Conservation (phyloP, 2,329 filamentous ascomycete species). For the Ophiostoma piceae region DNA sequence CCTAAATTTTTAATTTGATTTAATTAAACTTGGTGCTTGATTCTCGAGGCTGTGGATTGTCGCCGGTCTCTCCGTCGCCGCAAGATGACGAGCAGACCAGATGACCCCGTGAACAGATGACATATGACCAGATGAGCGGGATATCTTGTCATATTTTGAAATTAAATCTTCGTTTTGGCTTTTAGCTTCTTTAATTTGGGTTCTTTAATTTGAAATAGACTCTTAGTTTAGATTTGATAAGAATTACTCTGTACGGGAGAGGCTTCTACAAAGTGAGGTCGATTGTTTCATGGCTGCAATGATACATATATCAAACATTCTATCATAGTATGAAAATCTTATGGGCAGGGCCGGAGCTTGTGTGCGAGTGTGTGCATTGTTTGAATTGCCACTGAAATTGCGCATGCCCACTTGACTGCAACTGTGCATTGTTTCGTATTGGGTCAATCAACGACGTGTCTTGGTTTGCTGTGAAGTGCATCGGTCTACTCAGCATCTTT, state of each 20-base stretch:
- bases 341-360: conserved; percentile 9
- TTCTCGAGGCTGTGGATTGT: conserved; percentile 12
- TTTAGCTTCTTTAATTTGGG: neutral
- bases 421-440: conserved; percentile 1
- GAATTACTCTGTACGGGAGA: too few species aligned
- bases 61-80: conserved; percentile 4
- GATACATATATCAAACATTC: neutral
- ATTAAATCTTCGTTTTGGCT: neutral
- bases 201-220: neutral
- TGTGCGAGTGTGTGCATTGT: neutral
- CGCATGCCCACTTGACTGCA: neutral
- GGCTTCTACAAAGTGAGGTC: too few species aligned
- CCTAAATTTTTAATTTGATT: neutral
- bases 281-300: neutral
- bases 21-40: conserved; percentile 6
- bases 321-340: conserved; percentile 12
- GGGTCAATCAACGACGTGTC: neutral
- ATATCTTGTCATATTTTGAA: neutral
- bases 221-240: too few species aligned
- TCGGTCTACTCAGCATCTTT: neutral
- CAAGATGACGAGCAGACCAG: neutral
- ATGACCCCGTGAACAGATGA: neutral
- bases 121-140: neutral
- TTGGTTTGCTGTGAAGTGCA: neutral
- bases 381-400: neutral